A percentile compares a stretch with the other conserved stretches of the same genome.
These are phyloP conservation scores for Eimeria zaria DNA, from an alignment of 169 alveolate genomes.

Conservation along the genomic window DNA sequence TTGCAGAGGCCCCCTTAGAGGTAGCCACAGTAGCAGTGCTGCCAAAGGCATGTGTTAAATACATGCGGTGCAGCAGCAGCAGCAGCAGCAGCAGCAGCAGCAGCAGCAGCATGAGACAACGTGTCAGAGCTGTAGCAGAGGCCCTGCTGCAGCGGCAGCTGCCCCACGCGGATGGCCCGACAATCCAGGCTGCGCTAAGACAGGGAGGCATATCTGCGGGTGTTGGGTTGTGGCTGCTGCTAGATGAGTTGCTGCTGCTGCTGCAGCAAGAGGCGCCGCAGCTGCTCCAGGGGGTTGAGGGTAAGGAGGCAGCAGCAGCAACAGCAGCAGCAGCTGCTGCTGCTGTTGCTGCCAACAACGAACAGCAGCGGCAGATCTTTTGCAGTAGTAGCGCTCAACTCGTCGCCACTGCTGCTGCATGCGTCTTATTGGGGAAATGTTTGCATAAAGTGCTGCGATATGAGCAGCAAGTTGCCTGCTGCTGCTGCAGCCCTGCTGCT, in stretches of 20 bases:
- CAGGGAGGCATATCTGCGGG: slow-evolving; percentile 60
- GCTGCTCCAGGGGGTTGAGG: background rate
- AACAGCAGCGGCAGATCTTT: background rate
- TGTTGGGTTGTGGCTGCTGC: slow-evolving; percentile 46
- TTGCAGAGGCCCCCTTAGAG: background rate
- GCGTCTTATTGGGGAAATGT: background rate
- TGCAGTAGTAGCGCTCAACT: slow-evolving; percentile 33
- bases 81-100: slow-evolving; percentile 22
- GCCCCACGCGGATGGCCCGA: slow-evolving; percentile 60
- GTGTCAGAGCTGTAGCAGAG: slow-evolving; percentile 52
- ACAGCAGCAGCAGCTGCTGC: too few species aligned
- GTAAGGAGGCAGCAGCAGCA: slow-evolving; percentile 2
- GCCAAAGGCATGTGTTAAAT: slow-evolving; percentile 23
- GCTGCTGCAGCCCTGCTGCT: slow-evolving; percentile 62
- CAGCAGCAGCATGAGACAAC: slow-evolving; percentile 31
- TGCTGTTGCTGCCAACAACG: background rate
- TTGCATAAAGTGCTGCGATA: slow-evolving; percentile 46
- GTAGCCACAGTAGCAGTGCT: slow-evolving; percentile 14
- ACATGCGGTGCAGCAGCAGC: background rate
- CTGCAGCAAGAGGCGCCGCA: slow-evolving; percentile 32
- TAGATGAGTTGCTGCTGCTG: slow-evolving; percentile 41
- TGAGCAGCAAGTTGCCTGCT: slow-evolving; percentile 42
- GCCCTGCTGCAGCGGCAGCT: slow-evolving; percentile 40
- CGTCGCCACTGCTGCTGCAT: slow-evolving; percentile 59
- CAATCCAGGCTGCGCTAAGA: slow-evolving; percentile 30